Evolutionary conservation across 768 basidiomycete genomes (phyloP).

Genomic region (Termitomyces sp.): DNA sequence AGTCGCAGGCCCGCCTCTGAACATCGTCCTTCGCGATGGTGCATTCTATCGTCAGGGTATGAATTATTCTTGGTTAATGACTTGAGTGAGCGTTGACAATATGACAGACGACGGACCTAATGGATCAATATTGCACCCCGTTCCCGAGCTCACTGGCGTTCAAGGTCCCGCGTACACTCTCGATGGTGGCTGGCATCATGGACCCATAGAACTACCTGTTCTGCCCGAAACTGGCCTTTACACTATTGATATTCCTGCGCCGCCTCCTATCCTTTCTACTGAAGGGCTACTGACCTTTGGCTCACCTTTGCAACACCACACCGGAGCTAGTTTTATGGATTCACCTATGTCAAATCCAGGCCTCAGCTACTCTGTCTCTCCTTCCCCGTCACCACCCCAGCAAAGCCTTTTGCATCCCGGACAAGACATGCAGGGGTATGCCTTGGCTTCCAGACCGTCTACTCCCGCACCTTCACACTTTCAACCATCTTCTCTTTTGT

Average conservation of each 20-base stretch:
- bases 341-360: conserved; percentile 8
- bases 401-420: not conserved
- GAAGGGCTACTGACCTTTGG: conserved; percentile 9
- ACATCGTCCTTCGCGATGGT: not conserved
- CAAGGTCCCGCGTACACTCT: not conserved
- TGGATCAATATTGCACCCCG: not conserved
- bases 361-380: conserved; percentile 10
- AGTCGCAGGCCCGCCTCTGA: not conserved
- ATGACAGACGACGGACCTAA: not conserved
- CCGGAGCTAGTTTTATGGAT: not conserved
- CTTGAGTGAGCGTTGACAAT: not conserved
- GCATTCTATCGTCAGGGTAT: not conserved
- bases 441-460: not conserved
- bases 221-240: conserved; percentile 6
- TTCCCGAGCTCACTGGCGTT: not conserved
- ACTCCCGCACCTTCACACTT: not conserved
- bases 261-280: conserved; percentile 1
- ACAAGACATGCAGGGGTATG: not conserved
- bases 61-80: not conserved
- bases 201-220: not conserved
- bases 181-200: conserved; percentile 2
- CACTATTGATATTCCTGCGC: conserved; percentile 6
- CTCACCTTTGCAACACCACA: not conserved
- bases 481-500: conserved; percentile 4
- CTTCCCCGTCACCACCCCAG: conserved; percentile 6